Evolutionary conservation across 148 eudicot species (phyloP).

Genomic region (Euryodendron excelsum): DNA sequence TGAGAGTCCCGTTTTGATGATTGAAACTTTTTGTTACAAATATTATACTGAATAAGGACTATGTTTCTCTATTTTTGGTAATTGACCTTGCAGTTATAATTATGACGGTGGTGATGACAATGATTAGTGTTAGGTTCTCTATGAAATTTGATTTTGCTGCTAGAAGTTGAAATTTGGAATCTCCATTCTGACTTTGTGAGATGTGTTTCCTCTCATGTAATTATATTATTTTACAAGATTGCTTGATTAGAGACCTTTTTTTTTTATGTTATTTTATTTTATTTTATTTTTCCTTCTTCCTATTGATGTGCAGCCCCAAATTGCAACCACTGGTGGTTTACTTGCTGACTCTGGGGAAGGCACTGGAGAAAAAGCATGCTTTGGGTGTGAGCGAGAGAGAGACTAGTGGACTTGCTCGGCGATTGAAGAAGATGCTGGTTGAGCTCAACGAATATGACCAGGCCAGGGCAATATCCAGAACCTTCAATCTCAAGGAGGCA

Average conservation of each 20-base stretch:
- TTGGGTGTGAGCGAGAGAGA: slow-evolving; percentile 49
- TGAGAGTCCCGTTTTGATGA: too few species aligned
- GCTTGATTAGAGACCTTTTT: background rate
- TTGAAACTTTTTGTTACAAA: too few species aligned
- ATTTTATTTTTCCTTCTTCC: too few species aligned
- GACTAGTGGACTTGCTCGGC: slow-evolving; percentile 61
- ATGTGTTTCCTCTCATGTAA: background rate
- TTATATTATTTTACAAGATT: background rate
- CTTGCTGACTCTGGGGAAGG: slow-evolving; percentile 55
- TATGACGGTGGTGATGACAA: too few species aligned
- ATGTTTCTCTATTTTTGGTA: too few species aligned
- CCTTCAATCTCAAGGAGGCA: slow-evolving; percentile 84
- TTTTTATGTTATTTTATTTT: too few species aligned
- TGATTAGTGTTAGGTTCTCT: too few species aligned
- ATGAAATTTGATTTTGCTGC: too few species aligned
- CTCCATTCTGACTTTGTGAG: background rate
- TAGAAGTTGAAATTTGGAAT: too few species aligned
- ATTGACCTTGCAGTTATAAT: too few species aligned
- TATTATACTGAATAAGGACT: too few species aligned
- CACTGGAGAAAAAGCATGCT: slow-evolving; percentile 61
- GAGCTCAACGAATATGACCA: slow-evolving; percentile 88
- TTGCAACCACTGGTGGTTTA: slow-evolving; percentile 79
- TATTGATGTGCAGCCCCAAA: slow-evolving; percentile 52
- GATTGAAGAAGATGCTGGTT: slow-evolving; percentile 86
- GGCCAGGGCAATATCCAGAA: slow-evolving; percentile 65